phyloP scores from a whole-genome alignment of 2,329 filamentous ascomycete genomes.

The Leptographium wingfieldii region DNA sequence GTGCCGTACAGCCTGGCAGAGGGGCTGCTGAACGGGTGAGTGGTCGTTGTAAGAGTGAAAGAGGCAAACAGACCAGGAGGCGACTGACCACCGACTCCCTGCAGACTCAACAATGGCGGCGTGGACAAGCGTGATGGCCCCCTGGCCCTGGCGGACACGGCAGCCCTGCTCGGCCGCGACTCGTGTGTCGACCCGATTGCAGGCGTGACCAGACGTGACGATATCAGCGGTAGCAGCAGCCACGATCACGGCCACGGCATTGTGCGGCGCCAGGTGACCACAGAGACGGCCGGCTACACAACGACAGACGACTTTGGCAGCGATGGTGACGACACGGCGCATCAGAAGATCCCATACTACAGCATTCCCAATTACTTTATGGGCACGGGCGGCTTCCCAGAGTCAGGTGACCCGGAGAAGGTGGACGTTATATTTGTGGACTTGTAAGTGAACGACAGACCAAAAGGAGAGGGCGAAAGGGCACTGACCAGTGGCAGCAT shows the following conservation, averaged over 20 bases:
- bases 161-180: slow-evolving; percentile 24
- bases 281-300: slow-evolving; percentile 36
- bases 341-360: slow-evolving; percentile 33
- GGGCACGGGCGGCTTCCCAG: slow-evolving; percentile 33
- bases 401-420: slow-evolving; percentile 27
- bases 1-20: slow-evolving; percentile 35
- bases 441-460: slow-evolving; percentile 24
- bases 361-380: slow-evolving; percentile 36
- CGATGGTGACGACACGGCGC: slow-evolving; percentile 42
- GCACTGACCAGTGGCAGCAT: slow-evolving; percentile 18
- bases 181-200: slow-evolving; percentile 33
- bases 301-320: slow-evolving; percentile 44
- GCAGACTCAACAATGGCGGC: slow-evolving; percentile 30
- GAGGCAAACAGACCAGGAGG: neutral
- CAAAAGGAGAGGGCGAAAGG: neutral
- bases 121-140: slow-evolving; percentile 18
- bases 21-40: slow-evolving; percentile 13
- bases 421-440: slow-evolving; percentile 43
- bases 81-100: slow-evolving; percentile 4
- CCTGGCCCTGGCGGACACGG: slow-evolving; percentile 20
- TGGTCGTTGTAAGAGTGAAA: neutral
- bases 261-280: slow-evolving; percentile 31
- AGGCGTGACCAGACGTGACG: slow-evolving; percentile 3
- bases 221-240: neutral
- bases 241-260: slow-evolving; percentile 22